Percentiles rank a stretch among this genome's conserved stretches.
Conservation (phyloP, 805 yeast genomes). For the Zygoascus bituminiphila region DNA sequence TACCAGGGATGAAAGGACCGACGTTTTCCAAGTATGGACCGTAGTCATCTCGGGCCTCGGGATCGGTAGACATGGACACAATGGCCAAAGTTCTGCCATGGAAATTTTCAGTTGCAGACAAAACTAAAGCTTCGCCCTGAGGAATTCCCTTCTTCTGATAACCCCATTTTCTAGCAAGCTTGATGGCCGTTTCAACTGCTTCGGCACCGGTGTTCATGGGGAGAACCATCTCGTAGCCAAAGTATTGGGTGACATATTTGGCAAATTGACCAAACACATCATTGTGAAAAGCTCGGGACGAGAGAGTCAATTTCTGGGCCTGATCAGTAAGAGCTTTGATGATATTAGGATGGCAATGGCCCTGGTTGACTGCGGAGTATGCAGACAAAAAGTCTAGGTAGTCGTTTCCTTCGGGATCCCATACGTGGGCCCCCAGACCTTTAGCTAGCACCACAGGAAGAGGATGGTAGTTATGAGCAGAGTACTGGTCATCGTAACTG, state of each 20-base stretch:
- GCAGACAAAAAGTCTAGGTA: conserved; percentile 90
- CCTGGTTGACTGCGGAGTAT: conserved; percentile 95
- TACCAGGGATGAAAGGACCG: conserved; percentile 79
- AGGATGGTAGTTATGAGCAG: conserved; percentile 97
- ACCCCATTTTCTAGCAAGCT: conserved; percentile 97
- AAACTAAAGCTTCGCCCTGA: conserved; percentile 72
- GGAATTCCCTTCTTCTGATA: conserved; percentile 80
- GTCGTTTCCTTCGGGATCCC: conserved; percentile 97
- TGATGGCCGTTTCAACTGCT: conserved; percentile 93
- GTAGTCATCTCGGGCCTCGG: conserved; percentile 78
- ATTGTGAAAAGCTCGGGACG: conserved; percentile 87
- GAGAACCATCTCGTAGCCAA: conserved; percentile 83
- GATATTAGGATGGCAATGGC: conserved; percentile 95
- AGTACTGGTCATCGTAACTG: conserved; percentile 64
- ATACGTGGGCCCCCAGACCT: conserved; percentile 86
- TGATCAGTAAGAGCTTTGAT: conserved; percentile 78
- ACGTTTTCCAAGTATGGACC: conserved; percentile 85
- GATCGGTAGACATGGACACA: conserved; percentile 93
- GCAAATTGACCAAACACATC: conserved; percentile 84
- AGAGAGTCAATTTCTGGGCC: conserved; percentile 73
- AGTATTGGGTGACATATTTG: conserved; percentile 78
- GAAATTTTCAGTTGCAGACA: conserved; percentile 85
- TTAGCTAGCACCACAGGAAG: conserved; percentile 86
- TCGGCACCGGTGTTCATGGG: conserved; percentile 99
- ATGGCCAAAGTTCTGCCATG: conserved; percentile 96